Evolutionary conservation across 2,329 filamentous ascomycete species (phyloP), one percentile per base, ranked within the genome.

Genomic region (Alternaria hordeiaustralica): DNA sequence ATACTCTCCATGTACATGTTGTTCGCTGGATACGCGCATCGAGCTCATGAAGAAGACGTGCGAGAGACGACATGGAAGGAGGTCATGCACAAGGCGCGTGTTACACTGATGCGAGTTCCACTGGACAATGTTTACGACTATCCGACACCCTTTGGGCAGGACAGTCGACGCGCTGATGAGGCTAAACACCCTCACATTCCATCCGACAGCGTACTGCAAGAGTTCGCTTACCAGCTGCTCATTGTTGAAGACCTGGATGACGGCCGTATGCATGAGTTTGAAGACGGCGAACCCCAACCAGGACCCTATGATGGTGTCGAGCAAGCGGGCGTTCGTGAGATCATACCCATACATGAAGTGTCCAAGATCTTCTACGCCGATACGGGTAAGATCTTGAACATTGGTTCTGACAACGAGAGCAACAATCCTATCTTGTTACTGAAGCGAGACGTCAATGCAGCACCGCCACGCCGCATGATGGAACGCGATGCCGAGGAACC

Each of bases 281-380:
- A 92, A 47, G 88, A 91, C 2, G 81, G 82, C 43, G 86, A 87
- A 59, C 76, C 82, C 3, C 84, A 87, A 53, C 87, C 87, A 7
- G 84, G 84, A 3, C 82, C 82, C 0, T 92, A 87, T 67, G 89
- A 90, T 66, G 89, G 87, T 50, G 84, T 92, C 30, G 65, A 77
- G 4, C 78, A 84, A 12, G 90, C 90, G 13, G 90, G 90, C 2
- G 86, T 92, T 26, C 84, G 90, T 50, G 89, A 92, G 68, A 83
- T 87, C 41, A 81, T 93, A 15, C 90, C 90, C 2, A 87, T 92
- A 20, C 89, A 92, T 73, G 87, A 92, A 72, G 87, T 97, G 6
- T 92, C 93, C 6, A 97, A 96, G 75, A 93, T 97, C 30, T 97
- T 97, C 80, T 97, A 97, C 74, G 93, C 94, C 1, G 92, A 97